phyloP scores from a whole-genome alignment of 176 grass and related monocot genomes.

The Oryza glaberrima region DNA sequence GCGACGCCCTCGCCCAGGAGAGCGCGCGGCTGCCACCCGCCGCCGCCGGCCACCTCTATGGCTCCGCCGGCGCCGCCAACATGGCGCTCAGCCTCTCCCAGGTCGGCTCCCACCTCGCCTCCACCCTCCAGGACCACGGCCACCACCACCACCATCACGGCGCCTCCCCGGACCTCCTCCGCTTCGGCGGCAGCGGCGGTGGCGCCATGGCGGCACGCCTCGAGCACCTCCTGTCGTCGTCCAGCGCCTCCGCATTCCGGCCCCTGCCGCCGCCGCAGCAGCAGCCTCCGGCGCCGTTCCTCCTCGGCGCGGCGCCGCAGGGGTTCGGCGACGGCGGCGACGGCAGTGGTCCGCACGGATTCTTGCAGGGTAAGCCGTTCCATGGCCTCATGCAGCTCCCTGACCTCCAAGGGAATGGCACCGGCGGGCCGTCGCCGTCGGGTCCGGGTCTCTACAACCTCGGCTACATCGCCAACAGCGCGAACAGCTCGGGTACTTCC shows the following conservation, averaged over 20 bases:
- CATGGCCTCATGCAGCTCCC: conserved; percentile 88
- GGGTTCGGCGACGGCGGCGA: conserved; percentile 56
- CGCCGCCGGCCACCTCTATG: conserved; percentile 62
- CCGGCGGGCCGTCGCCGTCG: conserved; percentile 38
- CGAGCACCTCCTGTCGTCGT: conserved; percentile 64
- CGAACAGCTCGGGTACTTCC: conserved; percentile 52
- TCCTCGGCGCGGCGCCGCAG: conserved; percentile 50
- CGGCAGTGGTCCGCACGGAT: conserved; percentile 39
- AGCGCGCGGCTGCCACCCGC: conserved; percentile 65
- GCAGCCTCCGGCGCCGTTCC: conserved; percentile 23
- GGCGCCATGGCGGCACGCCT: conserved; percentile 35
- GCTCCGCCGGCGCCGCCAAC: conserved; percentile 44
- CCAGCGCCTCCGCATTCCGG: conserved; percentile 59
- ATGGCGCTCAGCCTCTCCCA: conserved; percentile 81
- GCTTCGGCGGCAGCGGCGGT: conserved; percentile 45
- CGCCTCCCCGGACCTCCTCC: conserved; percentile 48
- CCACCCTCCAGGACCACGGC: conserved; percentile 54
- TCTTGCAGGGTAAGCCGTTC: conserved; percentile 82
- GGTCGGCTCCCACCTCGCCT: conserved; percentile 58
- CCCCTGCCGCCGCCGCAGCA: conserved; percentile 33
- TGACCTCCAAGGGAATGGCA: conserved; percentile 69
- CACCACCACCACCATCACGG: conserved; percentile 40
- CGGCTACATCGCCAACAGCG: conserved; percentile 60
- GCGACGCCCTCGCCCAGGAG: conserved; percentile 88
- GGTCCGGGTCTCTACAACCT: conserved; percentile 71